These are phyloP conservation scores for Penicillium paradoxum DNA, from an alignment of 495 filamentous ascomycete species.

Conservation along the genomic window DNA sequence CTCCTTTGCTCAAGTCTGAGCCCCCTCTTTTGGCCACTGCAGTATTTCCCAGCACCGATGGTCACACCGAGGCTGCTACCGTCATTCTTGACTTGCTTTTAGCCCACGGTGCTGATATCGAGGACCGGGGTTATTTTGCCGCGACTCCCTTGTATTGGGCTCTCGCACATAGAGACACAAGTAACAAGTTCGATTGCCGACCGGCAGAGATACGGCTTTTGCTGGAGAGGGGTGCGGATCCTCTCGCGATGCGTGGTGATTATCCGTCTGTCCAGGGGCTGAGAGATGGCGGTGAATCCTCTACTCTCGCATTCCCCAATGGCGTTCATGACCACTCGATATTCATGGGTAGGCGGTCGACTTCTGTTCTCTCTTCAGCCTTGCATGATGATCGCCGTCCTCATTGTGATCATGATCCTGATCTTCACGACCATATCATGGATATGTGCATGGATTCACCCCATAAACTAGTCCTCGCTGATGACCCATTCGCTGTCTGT, in stretches of 20 bases:
- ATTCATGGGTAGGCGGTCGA: neutral
- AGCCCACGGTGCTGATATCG: neutral
- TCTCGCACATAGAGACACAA: neutral
- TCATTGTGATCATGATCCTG: neutral
- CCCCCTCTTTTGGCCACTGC: too few relatives aligned
- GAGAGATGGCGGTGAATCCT: too few relatives aligned
- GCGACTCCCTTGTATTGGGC: neutral
- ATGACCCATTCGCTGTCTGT: neutral
- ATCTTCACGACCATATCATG: too few relatives aligned
- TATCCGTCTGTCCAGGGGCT: too few relatives aligned
- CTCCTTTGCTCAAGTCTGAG: neutral
- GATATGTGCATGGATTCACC: too few relatives aligned
- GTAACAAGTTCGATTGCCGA: neutral
- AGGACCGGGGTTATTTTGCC: neutral
- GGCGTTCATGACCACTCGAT: too few relatives aligned
- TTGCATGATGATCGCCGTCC: neutral
- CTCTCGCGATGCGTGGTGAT: neutral
- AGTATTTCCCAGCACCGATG: neutral
- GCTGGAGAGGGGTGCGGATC: neutral
- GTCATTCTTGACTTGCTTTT: neutral
- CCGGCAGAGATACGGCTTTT: neutral
- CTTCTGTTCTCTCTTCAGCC: neutral
- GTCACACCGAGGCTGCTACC: neutral
- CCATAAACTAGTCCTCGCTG: too few relatives aligned
- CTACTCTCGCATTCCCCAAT: too few relatives aligned